Evolutionary conservation across 2,329 filamentous ascomycete genomes (phyloP).

Genomic region (Paracorniculantispora psalliotae): DNA sequence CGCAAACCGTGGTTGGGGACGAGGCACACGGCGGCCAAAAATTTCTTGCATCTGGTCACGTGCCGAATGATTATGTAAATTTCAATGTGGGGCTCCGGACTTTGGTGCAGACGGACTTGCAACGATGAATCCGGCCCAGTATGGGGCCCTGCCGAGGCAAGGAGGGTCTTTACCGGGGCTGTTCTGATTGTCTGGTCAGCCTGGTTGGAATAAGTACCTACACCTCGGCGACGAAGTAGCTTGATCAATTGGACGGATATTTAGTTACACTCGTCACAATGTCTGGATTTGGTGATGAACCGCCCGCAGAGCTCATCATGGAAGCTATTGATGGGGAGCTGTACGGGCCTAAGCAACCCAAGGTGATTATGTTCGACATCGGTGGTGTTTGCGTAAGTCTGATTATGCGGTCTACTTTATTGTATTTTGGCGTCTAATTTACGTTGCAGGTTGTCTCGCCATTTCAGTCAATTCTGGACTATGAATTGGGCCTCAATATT

Average conservation of each 20-base stretch:
- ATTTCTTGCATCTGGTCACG: background rate
- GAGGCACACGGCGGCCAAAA: background rate
- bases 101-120: background rate
- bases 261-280: background rate
- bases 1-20: slow-evolving; percentile 15
- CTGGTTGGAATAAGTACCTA: background rate
- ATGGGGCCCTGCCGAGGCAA: slow-evolving; percentile 12
- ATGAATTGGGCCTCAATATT: slow-evolving; percentile 71
- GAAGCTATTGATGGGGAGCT: slow-evolving; percentile 32
- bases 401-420: background rate
- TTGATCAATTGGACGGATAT: background rate
- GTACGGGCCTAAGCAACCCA: slow-evolving; percentile 49
- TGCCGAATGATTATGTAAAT: background rate
- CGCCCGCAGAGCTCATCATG: slow-evolving; percentile 25
- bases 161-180: background rate
- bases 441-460: slow-evolving; percentile 71
- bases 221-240: background rate
- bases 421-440: background rate
- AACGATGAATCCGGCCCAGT: background rate
- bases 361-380: slow-evolving; percentile 87
- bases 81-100: background rate
- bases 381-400: slow-evolving; percentile 91
- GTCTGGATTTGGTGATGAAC: slow-evolving; percentile 10
- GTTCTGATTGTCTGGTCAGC: background rate
- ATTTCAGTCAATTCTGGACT: slow-evolving; percentile 88